Evolutionary conservation across 2,329 filamentous ascomycete genomes (phyloP).

Genomic region (Dothideomycetidae sp.): DNA sequence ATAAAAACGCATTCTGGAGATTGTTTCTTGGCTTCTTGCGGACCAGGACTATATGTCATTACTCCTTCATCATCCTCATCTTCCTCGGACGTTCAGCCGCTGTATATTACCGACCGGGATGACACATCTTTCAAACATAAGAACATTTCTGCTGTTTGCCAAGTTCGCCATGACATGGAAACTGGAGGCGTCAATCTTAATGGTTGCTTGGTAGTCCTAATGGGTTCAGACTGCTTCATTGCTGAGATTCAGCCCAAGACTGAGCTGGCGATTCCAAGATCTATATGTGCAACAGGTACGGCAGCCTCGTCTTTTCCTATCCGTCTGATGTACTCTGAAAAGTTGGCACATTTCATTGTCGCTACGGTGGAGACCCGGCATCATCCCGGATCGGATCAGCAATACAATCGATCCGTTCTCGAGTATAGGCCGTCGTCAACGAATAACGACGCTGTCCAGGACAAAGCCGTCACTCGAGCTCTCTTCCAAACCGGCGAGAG

Average conservation of each 20-base stretch:
- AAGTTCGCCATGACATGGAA: conserved; percentile 19
- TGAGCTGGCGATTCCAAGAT: conserved; percentile 1
- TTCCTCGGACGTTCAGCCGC: neutral
- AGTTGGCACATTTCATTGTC: conserved; percentile 1
- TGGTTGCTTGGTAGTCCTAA: conserved; percentile 24
- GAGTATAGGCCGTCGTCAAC: neutral
- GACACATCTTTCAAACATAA: conserved; percentile 21
- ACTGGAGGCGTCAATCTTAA: conserved; percentile 3
- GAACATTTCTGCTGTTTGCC: conserved; percentile 20
- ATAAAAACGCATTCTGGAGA: conserved; percentile 3
- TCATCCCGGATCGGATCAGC: neutral
- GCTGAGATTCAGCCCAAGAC: neutral
- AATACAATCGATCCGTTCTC: neutral
- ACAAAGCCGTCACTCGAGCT: neutral
- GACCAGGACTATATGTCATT: conserved; percentile 25
- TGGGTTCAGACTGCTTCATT: conserved; percentile 29
- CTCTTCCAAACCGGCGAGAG: conserved; percentile 33
- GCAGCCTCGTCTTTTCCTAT: neutral
- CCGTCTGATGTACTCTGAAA: conserved; percentile 1
- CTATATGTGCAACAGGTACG: neutral
- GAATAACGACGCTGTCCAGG: neutral
- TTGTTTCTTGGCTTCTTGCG: conserved; percentile 26
- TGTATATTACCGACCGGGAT: conserved; percentile 23
- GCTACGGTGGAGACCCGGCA: neutral
- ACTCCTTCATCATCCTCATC: too few species aligned